Conservation (phyloP, 2,329 filamentous ascomycete species). For the Fusarium albosuccineum region DNA sequence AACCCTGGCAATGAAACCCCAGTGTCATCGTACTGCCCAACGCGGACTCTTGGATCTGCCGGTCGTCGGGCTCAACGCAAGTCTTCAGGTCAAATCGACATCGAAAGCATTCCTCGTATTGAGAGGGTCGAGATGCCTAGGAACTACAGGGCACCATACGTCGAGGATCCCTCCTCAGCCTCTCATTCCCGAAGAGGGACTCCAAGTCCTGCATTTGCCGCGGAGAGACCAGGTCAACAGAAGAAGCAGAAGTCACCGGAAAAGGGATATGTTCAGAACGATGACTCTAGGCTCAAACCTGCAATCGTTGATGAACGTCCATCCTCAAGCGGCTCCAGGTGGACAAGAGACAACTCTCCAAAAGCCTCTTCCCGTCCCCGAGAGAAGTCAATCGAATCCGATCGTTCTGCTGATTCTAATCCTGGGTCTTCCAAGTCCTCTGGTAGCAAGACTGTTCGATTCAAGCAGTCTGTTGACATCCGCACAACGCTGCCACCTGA, state of each 20-base stretch:
- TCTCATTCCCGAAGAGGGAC: conserved; percentile 11
- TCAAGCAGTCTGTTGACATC: conserved; percentile 40
- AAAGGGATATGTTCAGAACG: not conserved
- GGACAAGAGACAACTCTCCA: not conserved
- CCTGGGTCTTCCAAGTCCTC: conserved; percentile 42
- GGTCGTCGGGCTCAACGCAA: conserved; percentile 48
- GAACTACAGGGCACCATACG: conserved; percentile 45
- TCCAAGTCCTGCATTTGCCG: not conserved
- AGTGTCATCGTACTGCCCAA: conserved; percentile 32
- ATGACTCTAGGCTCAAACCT: conserved; percentile 10
- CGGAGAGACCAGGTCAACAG: not conserved
- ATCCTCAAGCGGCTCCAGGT: conserved; percentile 18
- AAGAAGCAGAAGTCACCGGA: not conserved
- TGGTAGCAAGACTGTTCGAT: conserved; percentile 45
- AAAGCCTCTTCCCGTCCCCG: conserved; percentile 7
- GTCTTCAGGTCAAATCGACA: conserved; percentile 32
- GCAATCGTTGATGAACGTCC: conserved; percentile 13
- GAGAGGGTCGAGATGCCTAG: not conserved
- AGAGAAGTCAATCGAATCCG: conserved; percentile 33
- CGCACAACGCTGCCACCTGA: conserved; percentile 26
- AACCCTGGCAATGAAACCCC: conserved; percentile 13
- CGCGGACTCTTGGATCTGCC: conserved; percentile 44
- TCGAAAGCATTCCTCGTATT: conserved; percentile 18
- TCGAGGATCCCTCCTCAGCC: conserved; percentile 43
- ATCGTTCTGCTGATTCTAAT: conserved; percentile 34